Evolutionary conservation across 139 green algal species (phyloP), one percentile per base, ranked within the genome.

Genomic region (Pedinophyceae sp.): DNA sequence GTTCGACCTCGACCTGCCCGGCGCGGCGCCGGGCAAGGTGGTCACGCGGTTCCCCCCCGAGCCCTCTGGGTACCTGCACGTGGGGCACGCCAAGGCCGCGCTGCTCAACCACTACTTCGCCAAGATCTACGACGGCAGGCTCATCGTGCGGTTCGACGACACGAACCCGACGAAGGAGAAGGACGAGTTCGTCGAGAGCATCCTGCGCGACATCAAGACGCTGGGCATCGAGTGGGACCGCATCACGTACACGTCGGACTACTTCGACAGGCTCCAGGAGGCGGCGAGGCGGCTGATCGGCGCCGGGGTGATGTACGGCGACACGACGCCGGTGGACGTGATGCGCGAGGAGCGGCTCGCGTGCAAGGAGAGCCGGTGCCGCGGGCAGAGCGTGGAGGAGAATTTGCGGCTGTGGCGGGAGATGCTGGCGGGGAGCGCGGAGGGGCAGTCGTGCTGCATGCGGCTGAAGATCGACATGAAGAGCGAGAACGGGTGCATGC

Each of bases 151-250:
- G 20, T 99, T 98, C 57, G 92, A 99, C 72, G 92, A 99, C 79
- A 99, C 92, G 57, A 99, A 99, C 65, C 92, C 92, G 13, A 75
- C 57, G 61, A 99, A 99, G 70, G 92, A 99, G 75, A 96, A 96
- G 69, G 78, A 96, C 40, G 91, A 98, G 76, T 99, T 84, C 57
- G 84, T 93, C 16, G 79, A 97, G 43, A 93, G 84, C 64, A 99
- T 99, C 61, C 65, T 97, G 39, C 71, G 70, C 13, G 88, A 97
- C 60, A 72, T 93, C 17, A 55, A 76, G 54, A 73, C 45, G 54
- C 72, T 99, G 60, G 89, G 86, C 7, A 60, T 96, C 3, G 68
- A 73, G 24, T 81, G 58, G 22, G 66, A 77, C 54, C 17, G 24
- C 4, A 47, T 96, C 26, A 95, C 85, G 3, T 92, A 97, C 80